A percentile compares a stretch with the other conserved stretches of the same genome.
These are phyloP conservation scores for Ceratocystiopsis brevicomis DNA, from an alignment of 2,329 filamentous ascomycete species.

Conservation along the genomic window DNA sequence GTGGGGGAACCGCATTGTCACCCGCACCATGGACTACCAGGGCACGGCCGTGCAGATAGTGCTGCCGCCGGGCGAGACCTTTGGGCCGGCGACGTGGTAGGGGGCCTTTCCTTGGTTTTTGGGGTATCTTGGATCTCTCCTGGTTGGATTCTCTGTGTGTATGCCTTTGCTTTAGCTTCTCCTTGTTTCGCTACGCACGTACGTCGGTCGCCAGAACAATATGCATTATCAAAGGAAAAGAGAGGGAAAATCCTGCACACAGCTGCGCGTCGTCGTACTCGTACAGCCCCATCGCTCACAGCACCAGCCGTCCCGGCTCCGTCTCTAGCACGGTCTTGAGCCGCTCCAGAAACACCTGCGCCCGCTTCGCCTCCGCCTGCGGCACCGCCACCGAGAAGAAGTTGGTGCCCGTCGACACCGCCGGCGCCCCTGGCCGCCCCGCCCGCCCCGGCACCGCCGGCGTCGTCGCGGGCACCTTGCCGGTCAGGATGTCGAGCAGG, in stretches of 20 bases:
- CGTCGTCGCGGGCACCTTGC: slow-evolving; percentile 4
- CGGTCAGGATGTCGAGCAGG: slow-evolving; percentile 53
- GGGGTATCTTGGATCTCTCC: neutral
- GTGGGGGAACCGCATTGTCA: slow-evolving; percentile 48
- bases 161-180: neutral
- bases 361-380: slow-evolving; percentile 63
- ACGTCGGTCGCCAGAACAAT: neutral
- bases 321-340: slow-evolving; percentile 69
- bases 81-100: slow-evolving; percentile 40
- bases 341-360: slow-evolving; percentile 63
- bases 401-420: slow-evolving; percentile 42
- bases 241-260: neutral
- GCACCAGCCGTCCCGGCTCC: slow-evolving; percentile 57
- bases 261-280: neutral
- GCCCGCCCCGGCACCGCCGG: neutral
- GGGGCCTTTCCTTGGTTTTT: neutral
- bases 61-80: slow-evolving; percentile 34
- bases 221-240: neutral
- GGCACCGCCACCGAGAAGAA: slow-evolving; percentile 68
- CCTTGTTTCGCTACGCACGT: neutral
- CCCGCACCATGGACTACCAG: slow-evolving; percentile 40
- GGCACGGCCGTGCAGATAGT: slow-evolving; percentile 38
- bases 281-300: slow-evolving; percentile 18
- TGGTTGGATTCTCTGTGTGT: neutral
- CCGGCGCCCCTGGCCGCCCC: slow-evolving; percentile 14